Evolutionary conservation across 202 grass and related monocot species (phyloP), one percentile per base, ranked within the genome.

Genomic region (Zizania palustris): DNA sequence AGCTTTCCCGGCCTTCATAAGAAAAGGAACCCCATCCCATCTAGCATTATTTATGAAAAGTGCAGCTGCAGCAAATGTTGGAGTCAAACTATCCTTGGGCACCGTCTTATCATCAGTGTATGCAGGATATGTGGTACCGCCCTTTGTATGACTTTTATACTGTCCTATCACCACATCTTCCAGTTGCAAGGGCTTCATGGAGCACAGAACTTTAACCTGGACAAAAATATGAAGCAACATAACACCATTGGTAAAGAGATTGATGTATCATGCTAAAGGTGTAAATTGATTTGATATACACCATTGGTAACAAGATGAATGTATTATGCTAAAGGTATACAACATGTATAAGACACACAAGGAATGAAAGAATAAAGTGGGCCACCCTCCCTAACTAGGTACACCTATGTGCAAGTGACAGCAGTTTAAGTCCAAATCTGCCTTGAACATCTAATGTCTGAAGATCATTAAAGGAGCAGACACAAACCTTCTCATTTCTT

Each of bases 11-110:
- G 94, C 87, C 81, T 93, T 97, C 94, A 97, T 93, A 55, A 97
- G 94, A 81, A 97, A 97, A 18, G 94, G 94, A 69, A 97, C 94
- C 63, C 94, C 94, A 63, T 97, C 94, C 94, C 94, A 97, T 76
- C 94, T 89, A 35, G 94, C 93, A 9, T 97, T 97, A 60, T 97
- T 90, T 68, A 97, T 97, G 42, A 93, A 93, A 55, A 97, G 86
- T n/a, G 91, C 88, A 48, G 93, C 93, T 5, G 93, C 93, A 54
- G 93, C 93, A 82, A 97, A 97, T 18, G 94, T 97, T 38, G 94
- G 94, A 78, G 94, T 91, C 41, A 97, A 38, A 76, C 94, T 97
- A 68, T 85, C 83, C 42, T 72, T 89, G 11, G 94, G 91, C 46
- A 97, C 94, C 63, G 91, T 97, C 69, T 86, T 92, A 84, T 97